Conservation (phyloP, 1,284 basidiomycete genomes). For the Tilletia walkeri region DNA sequence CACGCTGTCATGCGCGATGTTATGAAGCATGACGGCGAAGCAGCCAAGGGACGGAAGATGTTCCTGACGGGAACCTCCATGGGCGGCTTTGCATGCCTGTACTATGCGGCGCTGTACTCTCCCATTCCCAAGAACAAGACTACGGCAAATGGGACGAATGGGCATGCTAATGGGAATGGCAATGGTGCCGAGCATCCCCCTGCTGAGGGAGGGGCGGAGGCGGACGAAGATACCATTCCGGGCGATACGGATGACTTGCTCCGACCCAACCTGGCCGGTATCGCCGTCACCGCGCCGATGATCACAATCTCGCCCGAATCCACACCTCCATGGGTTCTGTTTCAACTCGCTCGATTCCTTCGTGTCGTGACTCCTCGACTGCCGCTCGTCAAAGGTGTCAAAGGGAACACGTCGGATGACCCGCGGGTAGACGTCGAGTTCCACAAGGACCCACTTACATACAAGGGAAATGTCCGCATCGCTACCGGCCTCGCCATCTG, state of each 20-base stretch:
- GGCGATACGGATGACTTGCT: constrained; percentile 21
- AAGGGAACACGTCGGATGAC: constrained; percentile 61
- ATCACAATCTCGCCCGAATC: constrained; percentile 56
- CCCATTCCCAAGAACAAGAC: constrained; percentile 24
- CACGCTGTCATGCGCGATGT: constrained; percentile 60
- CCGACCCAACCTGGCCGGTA: constrained; percentile 45
- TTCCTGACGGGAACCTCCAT: constrained; percentile 57
- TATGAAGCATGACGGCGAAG: constrained; percentile 28
- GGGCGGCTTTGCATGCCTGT: constrained; percentile 57
- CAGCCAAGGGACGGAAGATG: constrained; percentile 34
- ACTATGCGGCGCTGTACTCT: constrained; percentile 51
- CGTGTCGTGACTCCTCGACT: constrained; percentile 57
- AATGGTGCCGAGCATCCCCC: neutral
- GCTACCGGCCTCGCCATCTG: constrained; percentile 60
- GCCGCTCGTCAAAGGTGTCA: constrained; percentile 58
- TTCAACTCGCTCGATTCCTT: constrained; percentile 56
- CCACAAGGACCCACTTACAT: constrained; percentile 57
- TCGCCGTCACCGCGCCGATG: constrained; percentile 59
- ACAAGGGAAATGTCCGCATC: constrained; percentile 60
- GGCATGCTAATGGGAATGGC: neutral
- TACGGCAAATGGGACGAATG: neutral
- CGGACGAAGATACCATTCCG: constrained; percentile 27
- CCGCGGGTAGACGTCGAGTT: constrained; percentile 56
- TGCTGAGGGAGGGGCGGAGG: constrained; percentile 19
- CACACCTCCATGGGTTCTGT: constrained; percentile 56